A percentile compares a stretch with the other conserved stretches of the same genome.
Evolutionary conservation across 2,329 filamentous ascomycete species (phyloP).

Genomic region (Penicillium sp.): DNA sequence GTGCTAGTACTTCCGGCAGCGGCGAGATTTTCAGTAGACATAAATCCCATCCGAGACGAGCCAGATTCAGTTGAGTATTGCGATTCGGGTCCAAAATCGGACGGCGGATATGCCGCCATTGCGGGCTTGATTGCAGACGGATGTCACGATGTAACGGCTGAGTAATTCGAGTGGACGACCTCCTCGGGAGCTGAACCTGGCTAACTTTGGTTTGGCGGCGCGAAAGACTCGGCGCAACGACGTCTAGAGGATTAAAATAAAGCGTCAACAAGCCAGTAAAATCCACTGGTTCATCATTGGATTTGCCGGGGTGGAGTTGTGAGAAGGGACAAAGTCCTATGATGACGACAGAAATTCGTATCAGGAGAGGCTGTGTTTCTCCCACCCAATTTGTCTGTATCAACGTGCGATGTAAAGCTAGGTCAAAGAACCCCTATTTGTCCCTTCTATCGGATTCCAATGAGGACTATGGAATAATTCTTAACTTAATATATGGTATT

Average conservation of each 20-base stretch:
- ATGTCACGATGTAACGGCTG: conserved; percentile 1
- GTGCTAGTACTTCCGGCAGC: conserved; percentile 38
- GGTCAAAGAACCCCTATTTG: neutral
- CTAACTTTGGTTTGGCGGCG: conserved; percentile 11
- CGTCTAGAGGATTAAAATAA: neutral
- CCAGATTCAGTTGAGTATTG: conserved; percentile 30
- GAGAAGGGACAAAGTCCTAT: conserved; percentile 11
- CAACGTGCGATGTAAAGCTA: neutral
- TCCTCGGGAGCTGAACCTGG: neutral
- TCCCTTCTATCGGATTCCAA: conserved; percentile 15
- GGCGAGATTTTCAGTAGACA: conserved; percentile 20
- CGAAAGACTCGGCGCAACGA: neutral
- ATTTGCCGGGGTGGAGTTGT: conserved; percentile 6
- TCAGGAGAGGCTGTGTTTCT: conserved; percentile 8
- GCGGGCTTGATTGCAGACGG: conserved; percentile 8
- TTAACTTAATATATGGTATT: neutral
- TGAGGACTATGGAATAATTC: neutral
- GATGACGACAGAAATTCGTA: conserved; percentile 17
- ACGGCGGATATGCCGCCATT: conserved; percentile 21
- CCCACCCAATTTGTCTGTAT: neutral
- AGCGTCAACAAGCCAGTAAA: conserved; percentile 4
- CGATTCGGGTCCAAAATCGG: conserved; percentile 15
- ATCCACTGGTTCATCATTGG: conserved; percentile 9
- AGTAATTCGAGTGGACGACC: conserved; percentile 14
- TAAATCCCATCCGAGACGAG: conserved; percentile 13